phyloP scores from a whole-genome alignment of 306 rosid species.

The Vicia faba region DNA sequence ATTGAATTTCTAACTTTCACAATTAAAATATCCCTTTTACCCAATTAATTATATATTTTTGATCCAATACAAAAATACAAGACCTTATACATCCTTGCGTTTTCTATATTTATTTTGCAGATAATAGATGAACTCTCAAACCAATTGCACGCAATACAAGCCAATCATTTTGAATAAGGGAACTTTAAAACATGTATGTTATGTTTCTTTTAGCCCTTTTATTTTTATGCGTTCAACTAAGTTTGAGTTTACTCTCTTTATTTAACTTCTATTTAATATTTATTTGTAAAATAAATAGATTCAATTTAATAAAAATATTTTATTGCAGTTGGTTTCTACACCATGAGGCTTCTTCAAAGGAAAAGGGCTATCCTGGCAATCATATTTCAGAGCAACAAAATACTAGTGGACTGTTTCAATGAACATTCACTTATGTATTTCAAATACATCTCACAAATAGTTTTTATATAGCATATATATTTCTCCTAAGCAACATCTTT shows the following conservation, averaged over 20 bases:
- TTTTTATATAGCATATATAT: not conserved
- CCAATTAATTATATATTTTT: too few species aligned
- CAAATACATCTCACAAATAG: not conserved
- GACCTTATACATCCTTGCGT: not conserved
- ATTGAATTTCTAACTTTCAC: too few species aligned
- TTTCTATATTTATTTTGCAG: constrained; percentile 42
- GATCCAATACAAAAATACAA: not conserved
- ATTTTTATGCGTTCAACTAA: not conserved
- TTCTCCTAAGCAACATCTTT: not conserved
- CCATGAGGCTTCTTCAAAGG: constrained; percentile 6
- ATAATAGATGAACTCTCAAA: constrained; percentile 33
- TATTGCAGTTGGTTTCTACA: constrained; percentile 28
- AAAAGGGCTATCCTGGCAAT: constrained; percentile 10
- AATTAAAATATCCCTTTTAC: too few species aligned
- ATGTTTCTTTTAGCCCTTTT: not conserved
- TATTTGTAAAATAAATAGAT: too few species aligned
- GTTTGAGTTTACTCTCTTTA: too few species aligned
- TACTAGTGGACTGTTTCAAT: constrained; percentile 23
- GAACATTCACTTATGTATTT: constrained; percentile 7
- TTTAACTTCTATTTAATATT: too few species aligned
- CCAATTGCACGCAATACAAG: constrained; percentile 19
- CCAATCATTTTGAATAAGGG: constrained; percentile 25
- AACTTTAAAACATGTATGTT: constrained; percentile 35
- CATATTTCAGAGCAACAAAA: constrained; percentile 11
- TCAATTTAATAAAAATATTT: not conserved